Evolutionary conservation across 1,284 basidiomycete genomes (phyloP), one percentile per base, ranked within the genome.

Genomic region (Schizopora paradoxa): DNA sequence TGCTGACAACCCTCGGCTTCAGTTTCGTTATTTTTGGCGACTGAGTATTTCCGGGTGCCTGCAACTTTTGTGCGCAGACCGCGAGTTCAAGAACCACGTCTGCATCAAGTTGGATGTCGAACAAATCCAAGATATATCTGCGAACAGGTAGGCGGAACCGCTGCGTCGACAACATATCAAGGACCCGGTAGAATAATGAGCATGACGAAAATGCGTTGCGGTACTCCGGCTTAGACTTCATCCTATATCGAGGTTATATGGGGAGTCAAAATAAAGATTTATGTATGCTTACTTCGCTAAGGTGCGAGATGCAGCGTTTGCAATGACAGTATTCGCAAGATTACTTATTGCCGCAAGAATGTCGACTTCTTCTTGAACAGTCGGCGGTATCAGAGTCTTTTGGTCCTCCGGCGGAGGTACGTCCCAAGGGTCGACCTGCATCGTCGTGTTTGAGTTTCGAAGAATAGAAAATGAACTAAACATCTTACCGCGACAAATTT

Each of bases 251-350:
- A 27, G 6, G 19, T 7, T 45, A 16, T 19, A 23, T 40, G 14
- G 21, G 27, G 23, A 6, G 40, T n/a, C 11, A 10, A n/a, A 29
- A 8, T 16, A 18, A 23, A 8, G 23, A 23, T 4, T 3, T 5
- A 23, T n/a, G 19, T 18, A 16, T 16, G 62, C 74, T 51, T 58
- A 91, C 90, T 79, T 82, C 26, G 89, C 84, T 31, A 97, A 69
- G 21, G 87, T 85, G 47, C 90, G 79, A 23, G 93, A 96, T 2
- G 93, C 91, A 18, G 87, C 79, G 54, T 94, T 94, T 3, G 94
- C 93, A 45, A 99, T 86, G 43, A 99, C 93, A 19, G 94, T 91
- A 58, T 99, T 99, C 37, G 91, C 86, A 31, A 99, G 72, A 60
- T 98, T 97, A 56, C 94, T 86, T 40, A 99, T 89, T 6, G 91